Evolutionary conservation across 805 yeast genomes (phyloP).

Genomic region (Teunomyces atbi): DNA sequence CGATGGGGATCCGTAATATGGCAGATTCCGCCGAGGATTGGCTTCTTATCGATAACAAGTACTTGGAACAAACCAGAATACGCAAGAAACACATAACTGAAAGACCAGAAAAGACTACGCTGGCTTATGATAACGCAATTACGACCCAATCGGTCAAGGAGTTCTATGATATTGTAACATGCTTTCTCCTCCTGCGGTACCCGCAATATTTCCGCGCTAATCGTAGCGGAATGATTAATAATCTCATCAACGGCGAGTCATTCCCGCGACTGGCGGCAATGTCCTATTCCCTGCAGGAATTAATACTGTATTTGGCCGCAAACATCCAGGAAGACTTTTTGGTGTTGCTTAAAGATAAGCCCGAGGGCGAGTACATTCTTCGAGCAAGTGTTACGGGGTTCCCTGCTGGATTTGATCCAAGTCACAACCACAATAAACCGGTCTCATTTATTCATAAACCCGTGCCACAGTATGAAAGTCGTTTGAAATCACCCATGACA

Average conservation of each 20-base stretch:
- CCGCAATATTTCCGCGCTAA: constrained; percentile 49
- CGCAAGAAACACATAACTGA: constrained; percentile 33
- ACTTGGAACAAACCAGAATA: constrained; percentile 42
- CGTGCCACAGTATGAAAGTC: constrained; percentile 63
- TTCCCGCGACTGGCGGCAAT: constrained; percentile 17
- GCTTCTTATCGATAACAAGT: constrained; percentile 62
- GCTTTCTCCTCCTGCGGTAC: constrained; percentile 45
- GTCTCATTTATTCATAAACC: constrained; percentile 65
- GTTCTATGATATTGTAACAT: constrained; percentile 43
- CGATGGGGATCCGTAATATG: constrained; percentile 33
- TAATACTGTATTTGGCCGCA: constrained; percentile 25
- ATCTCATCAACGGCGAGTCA: constrained; percentile 40
- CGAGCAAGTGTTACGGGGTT: constrained; percentile 59
- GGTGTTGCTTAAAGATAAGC: constrained; percentile 45
- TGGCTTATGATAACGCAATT: constrained; percentile 19
- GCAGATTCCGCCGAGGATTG: constrained; percentile 47
- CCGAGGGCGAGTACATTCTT: constrained; percentile 56
- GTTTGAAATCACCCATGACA: constrained; percentile 62
- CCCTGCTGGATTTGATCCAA: constrained; percentile 75
- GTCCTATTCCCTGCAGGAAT: constrained; percentile 14
- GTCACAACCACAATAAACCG: constrained; percentile 48
- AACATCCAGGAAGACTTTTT: constrained; percentile 65
- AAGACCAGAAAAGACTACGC: constrained; percentile 31
- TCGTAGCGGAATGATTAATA: constrained; percentile 23
- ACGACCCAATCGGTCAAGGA: constrained; percentile 44